Conservation (phyloP, 2,329 filamentous ascomycete species). For the Lachnellula cervina region DNA sequence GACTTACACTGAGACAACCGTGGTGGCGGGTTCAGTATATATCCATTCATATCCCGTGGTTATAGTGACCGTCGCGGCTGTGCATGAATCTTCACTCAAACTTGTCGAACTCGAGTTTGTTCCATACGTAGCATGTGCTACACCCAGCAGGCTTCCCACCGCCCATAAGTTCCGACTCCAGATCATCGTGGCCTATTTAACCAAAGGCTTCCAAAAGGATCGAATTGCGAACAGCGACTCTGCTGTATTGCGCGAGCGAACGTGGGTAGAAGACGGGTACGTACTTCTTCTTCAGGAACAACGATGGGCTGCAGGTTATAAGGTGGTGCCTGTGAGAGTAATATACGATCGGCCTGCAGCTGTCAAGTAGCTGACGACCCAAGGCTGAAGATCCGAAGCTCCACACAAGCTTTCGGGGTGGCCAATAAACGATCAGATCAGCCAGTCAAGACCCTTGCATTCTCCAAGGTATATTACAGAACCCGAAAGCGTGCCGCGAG, state of each 20-base stretch:
- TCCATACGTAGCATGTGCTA: constrained; percentile 13
- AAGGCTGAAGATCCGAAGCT: constrained; percentile 15
- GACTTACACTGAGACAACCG: not conserved
- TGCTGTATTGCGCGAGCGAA: constrained; percentile 25
- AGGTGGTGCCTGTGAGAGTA: constrained; percentile 17
- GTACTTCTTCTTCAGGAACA: constrained; percentile 20
- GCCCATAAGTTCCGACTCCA: constrained; percentile 14
- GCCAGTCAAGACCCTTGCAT: constrained; percentile 1
- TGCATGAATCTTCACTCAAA: not conserved
- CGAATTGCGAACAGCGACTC: constrained; percentile 17
- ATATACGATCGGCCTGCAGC: constrained; percentile 11
- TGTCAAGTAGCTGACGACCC: constrained; percentile 9
- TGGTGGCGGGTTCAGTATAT: not conserved
- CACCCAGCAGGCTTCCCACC: constrained; percentile 14
- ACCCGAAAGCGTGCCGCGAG: constrained; percentile 17
- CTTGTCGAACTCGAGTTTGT: not conserved
- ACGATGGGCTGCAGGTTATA: constrained; percentile 17
- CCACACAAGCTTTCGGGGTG: constrained; percentile 7
- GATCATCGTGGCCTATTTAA: constrained; percentile 13
- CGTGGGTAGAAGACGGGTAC: constrained; percentile 16
- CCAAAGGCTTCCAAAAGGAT: constrained; percentile 17
- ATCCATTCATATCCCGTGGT: not conserved
- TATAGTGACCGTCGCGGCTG: not conserved
- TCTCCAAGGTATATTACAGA: constrained; percentile 6
- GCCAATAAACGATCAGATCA: constrained; percentile 11